Evolutionary conservation across 1,284 basidiomycete species (phyloP), one percentile per base, ranked within the genome.

Genomic region (Cryptococcus floricola): DNA sequence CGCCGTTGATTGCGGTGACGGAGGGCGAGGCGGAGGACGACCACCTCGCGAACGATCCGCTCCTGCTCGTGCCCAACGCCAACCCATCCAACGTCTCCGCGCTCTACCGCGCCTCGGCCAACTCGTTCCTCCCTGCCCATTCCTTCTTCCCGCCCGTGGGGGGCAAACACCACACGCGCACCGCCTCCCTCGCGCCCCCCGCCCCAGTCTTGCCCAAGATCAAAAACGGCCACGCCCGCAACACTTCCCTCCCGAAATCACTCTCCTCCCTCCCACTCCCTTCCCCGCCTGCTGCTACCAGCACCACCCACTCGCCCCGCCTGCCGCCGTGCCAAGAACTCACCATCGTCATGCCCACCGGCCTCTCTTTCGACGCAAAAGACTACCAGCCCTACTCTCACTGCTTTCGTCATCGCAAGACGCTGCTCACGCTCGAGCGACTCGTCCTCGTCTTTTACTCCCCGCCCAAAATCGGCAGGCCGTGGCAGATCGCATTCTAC

Each of bases 401-500:
- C 37, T 48, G 53, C 25, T 60, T 60, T 49, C 31, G 48, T 5
- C 52, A 55, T 34, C 37, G 54, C 25, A 37, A 41, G 31, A 50
- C 44, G 14, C 10, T 59, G 19, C 16, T 37, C 16, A 27, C 27
- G 25, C 45, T 60, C 12, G 19, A 46, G 13, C 46, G 39, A 12
- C 18, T 55, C 34, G 46, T 45, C 23, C 52, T 60, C 38, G 46
- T 57, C 39, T 57, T 57, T 31, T 31, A 50, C 4, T 39, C 44
- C 19, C 52, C 34, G 3, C 10, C 31, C n/a, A 28, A 45, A 41
- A 12, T 28, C 4, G 9, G n/a, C 37, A n/a, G 23, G 7, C 54
- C 52, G 18, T 60, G 59, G 59, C 55, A 60, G 52, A 54, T 50
- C 12, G 59, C 59, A 46, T 60, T 45, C 50, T 60, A 60, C 50